Percentiles rank a stretch among this genome's conserved stretches.
These are phyloP conservation scores for Tolypocladium amazonense DNA, from an alignment of 2,329 filamentous ascomycete species.

Conservation along the genomic window DNA sequence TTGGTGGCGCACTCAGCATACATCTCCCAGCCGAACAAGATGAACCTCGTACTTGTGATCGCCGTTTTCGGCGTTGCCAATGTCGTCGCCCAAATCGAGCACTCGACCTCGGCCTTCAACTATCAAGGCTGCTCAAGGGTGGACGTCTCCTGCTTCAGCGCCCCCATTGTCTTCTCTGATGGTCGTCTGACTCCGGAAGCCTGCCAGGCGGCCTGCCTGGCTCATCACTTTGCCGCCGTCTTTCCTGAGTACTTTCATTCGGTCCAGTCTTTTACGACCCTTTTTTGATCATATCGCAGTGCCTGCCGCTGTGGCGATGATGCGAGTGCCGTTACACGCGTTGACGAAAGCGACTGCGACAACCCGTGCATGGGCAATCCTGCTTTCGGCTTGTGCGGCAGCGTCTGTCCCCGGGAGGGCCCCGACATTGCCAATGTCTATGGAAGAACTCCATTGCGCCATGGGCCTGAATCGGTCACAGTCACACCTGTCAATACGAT, in stretches of 20 bases:
- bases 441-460: constrained; percentile 5
- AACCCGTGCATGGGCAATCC: constrained; percentile 17
- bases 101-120: constrained; percentile 11
- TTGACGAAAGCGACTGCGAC: constrained; percentile 20
- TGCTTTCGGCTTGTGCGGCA: constrained; percentile 21
- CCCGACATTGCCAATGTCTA: constrained; percentile 22
- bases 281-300: constrained; percentile 11
- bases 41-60: constrained; percentile 13
- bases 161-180: constrained; percentile 12
- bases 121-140: constrained; percentile 17
- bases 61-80: constrained; percentile 10
- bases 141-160: constrained; percentile 14
- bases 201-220: constrained; percentile 17
- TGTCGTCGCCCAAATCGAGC: constrained; percentile 8
- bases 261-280: accelerated
- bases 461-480: neutral
- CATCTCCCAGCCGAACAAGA: constrained; percentile 6
- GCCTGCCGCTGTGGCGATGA: constrained; percentile 25
- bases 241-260: constrained; percentile 17
- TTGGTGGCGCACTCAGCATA: constrained; percentile 2
- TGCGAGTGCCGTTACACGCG: constrained; percentile 12
- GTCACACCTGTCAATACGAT: neutral
- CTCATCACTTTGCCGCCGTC: constrained; percentile 16
- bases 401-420: constrained; percentile 14
- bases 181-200: constrained; percentile 13